Conservation (phyloP, 2,329 filamentous ascomycete species). For the Myriosclerotinia scirpicola region DNA sequence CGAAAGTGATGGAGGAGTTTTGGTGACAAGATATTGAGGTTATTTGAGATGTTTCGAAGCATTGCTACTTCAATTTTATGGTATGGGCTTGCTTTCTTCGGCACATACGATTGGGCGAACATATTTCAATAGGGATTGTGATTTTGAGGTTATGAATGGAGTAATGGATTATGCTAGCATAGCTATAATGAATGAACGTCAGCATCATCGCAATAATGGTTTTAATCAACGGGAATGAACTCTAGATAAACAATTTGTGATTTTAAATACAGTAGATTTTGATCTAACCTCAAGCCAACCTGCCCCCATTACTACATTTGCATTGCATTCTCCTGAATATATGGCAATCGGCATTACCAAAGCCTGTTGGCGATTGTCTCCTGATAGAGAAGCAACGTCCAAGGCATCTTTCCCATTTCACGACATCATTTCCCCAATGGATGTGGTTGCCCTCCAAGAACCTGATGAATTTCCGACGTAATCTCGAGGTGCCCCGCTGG, state of each 20-base stretch:
- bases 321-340: not conserved
- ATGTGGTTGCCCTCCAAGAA: too few relatives aligned
- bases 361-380: not conserved
- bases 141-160: not conserved
- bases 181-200: constrained; percentile 10
- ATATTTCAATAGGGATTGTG: not conserved
- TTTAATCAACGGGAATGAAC: not conserved
- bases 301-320: not conserved
- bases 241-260: not conserved
- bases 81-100: not conserved
- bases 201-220: not conserved
- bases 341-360: not conserved
- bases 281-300: not conserved
- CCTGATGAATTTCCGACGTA: not conserved
- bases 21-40: not conserved
- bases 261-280: not conserved
- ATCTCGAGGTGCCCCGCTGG: not conserved
- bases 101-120: constrained; percentile 4
- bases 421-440: not conserved
- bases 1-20: constrained; percentile 7
- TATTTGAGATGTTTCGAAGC: too few relatives aligned
- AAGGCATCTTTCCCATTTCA: not conserved
- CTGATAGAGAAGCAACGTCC: not conserved
- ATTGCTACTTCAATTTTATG: not conserved
- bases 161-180: constrained; percentile 1